Base-by-base conservation (phyloP, 2,329 filamentous ascomycete species). In the Tolypocladium guangdongense region DNA sequence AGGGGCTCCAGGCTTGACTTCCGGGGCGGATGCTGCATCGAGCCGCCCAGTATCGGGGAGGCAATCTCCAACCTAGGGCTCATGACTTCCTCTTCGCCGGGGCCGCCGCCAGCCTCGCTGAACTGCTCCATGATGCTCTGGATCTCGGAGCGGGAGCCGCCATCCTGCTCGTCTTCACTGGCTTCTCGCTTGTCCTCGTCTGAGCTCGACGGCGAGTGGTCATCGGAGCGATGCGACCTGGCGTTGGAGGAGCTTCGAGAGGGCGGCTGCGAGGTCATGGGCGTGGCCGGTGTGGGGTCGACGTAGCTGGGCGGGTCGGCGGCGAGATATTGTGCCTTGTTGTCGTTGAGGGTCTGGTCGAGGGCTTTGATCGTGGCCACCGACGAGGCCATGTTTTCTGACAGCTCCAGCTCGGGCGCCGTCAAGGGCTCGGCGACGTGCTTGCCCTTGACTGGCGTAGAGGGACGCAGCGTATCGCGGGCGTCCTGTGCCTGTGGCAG, bases 41-140 rank as follows among this genome's bases (percentile, higher is more conserved):
- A 75, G 50, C 77, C 78, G n/a, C 81, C 78, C 43, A 93, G 74
- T 60, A 90, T 78, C 7, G 91, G 89, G 33, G 87, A 87, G n/a
- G 89, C 82, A 55, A 92, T 80, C 68, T 92, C 90, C 45, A 95
- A 70, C 33, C 89, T 80, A 6, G 90, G 90, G 57, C 90, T 96
- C 90, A 96, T 95, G 64, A 96, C 90, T 68, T 95, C 89, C 50
- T 92, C 85, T 56, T 81, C 83, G 6, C 78, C 85, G 2, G 84
- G 86, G 0, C 84, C 88, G 51, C 83, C 82, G 32, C 82, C 82
- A 50, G 82, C 82, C 64, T 88, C 84, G 60, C 87, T 85, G 62
- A 97, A 97, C 70, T 97, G 93, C 57, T 90, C 89, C 89, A 99
- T 97, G 67, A 99, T 97, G 66, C 81, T 95, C 70, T 96, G 89